Base-by-base conservation (phyloP, 2,329 filamentous ascomycete species). In the Dothiorella sarmentorum region DNA sequence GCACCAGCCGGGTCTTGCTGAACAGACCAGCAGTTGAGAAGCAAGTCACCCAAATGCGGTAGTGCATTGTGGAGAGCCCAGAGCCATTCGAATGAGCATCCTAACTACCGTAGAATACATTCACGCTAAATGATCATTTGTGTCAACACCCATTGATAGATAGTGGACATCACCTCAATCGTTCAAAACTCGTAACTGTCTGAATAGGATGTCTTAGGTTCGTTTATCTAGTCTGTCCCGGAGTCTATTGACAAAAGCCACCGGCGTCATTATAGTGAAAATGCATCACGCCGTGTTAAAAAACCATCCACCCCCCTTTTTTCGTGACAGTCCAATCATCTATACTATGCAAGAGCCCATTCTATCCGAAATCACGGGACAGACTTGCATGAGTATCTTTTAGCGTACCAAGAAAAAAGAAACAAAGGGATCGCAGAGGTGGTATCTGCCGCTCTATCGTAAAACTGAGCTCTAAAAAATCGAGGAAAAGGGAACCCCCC, bases 371-470 rank as follows among this genome's bases (percentile, higher is more conserved):
- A 17, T 40, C 49, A n/a, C 29, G 22, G 49, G 35, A 33, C 17
- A 15, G 49, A 22, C n/a, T 40, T 53, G 35, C 49, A 40, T 40
- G 35, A 40, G 49, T 40, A 38, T 56, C 27, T 56, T 56, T 44
- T 44, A 35, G 15, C 35, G 40, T 35, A 44, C 38, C 38, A 44
- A 31, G n/a, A n/a, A n/a, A n/a, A n/a, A n/a, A 52, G 31, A 43
- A 43, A 27, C 47, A 40, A 40, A 29, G 37, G 37, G 26, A 56
- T 56, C 29, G 38, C 52, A 31, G 52, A 56, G 26, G 40, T 56
- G 52, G 40, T 56, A 56, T 56, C 52, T 44, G 27, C 52, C 52
- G 52, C 18, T 56, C 52, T 56, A 56, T 56, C 52, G 40, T 29
- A 26, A 44, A 56, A 22, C 24, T 17, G 52, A 43, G 49, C 37